phyloP scores from a whole-genome alignment of 2,329 filamentous ascomycete species.

The Stagonosporopsis vannaccii region DNA sequence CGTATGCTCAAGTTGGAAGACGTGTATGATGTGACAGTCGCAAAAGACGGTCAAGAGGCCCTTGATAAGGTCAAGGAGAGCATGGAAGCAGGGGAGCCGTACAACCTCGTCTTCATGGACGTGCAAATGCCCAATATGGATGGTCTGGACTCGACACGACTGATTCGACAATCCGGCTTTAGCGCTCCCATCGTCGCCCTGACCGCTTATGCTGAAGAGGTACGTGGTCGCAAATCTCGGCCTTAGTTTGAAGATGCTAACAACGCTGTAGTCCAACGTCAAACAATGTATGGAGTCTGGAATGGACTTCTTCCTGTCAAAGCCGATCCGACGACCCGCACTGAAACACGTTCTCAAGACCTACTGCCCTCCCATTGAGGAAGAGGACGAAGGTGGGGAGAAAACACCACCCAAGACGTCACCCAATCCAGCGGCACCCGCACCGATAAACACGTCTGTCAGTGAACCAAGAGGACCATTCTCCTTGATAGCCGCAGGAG shows the following conservation, averaged over 20 bases:
- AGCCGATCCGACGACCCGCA: constrained; percentile 79
- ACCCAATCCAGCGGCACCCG: constrained; percentile 1
- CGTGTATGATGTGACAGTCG: constrained; percentile 87
- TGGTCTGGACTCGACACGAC: constrained; percentile 81
- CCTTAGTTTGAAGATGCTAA: constrained; percentile 14
- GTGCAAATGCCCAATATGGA: constrained; percentile 94
- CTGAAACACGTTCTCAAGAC: constrained; percentile 85
- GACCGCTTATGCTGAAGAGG: constrained; percentile 89
- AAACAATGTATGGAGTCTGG: constrained; percentile 75
- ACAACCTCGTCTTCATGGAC: constrained; percentile 95
- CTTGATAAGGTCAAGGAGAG: constrained; percentile 84
- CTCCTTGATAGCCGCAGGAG: constrained; percentile 1
- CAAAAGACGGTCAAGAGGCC: constrained; percentile 77
- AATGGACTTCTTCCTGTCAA: constrained; percentile 87
- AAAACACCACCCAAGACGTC: constrained; percentile 27
- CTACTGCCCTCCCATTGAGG: constrained; percentile 80
- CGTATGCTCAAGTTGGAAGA: constrained; percentile 78
- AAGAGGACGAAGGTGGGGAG: constrained; percentile 66
- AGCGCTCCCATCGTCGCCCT: constrained; percentile 87
- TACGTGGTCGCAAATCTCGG: constrained; percentile 56
- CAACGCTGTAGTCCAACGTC: constrained; percentile 27
- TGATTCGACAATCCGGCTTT: constrained; percentile 88
- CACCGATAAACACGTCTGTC: not conserved
- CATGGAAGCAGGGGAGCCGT: constrained; percentile 75
- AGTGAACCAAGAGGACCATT: constrained; percentile 1